Evolutionary conservation across 1,139 yeast species (phyloP), one percentile per base, ranked within the genome.

Genomic region (Kazachstania sp.): DNA sequence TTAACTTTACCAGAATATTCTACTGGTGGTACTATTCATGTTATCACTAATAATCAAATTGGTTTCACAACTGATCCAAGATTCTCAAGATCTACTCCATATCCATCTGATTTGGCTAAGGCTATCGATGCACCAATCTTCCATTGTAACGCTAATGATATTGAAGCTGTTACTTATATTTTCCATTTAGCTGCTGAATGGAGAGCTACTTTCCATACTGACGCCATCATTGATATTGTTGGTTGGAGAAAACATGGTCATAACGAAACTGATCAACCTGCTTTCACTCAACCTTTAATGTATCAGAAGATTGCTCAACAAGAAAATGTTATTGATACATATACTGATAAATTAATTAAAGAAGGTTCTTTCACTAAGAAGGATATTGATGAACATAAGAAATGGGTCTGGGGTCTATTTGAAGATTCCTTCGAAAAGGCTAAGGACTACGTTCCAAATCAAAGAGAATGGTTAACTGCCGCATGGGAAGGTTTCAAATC

Each of bases 401-500:
- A 86, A 70, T 90, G 97, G 97, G 97, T 92, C 53, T 92, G 99
- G 99, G 80, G 81, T 61, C 73, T 81, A 53, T 81, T 92, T 63
- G 97, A 94, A 72, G 95, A 86, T 61, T 83, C 95, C 26, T 90
- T 88, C 72, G 67, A 71, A 54, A 85, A 86, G 71, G 81, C 95
- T 44, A 87, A 87, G 73, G 96, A 88, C 54, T 88, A 90, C 72
- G 78, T 78, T 61, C 95, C 97, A 62, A 84, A 92, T 57, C 79
- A 92, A 45, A 83, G 95, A 75, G 97, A 92, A 74, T 92, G 98
- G 99, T 79, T 92, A 63, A 86, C 98, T 46, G 86, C 96, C 47
- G 95, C 97, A 54, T 92, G 99, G 99, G 97, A 90, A 71, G 95
- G 88, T 58, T 94, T 94, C 75, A 94, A 94, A 77, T 86, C 97